phyloP scores from a whole-genome alignment of 2,329 filamentous ascomycete species.

The Immersiporthe knoxdaviesiana region DNA sequence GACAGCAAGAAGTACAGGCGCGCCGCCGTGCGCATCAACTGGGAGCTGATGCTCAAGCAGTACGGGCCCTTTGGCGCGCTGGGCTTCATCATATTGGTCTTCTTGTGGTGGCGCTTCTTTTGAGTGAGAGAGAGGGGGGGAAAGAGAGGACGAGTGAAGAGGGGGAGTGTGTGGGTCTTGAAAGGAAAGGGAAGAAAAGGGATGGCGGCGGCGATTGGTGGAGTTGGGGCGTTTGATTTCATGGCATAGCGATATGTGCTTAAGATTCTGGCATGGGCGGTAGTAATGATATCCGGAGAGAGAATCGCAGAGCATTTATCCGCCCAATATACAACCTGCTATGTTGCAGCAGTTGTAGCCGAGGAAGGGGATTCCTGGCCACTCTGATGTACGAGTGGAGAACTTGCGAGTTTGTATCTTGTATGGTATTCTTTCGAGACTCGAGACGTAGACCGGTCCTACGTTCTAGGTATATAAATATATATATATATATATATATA shows the following conservation, averaged over 20 bases:
- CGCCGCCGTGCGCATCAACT: constrained; percentile 94
- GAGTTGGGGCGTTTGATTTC: constrained; percentile 26
- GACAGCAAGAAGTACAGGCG: constrained; percentile 93
- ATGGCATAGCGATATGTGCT: constrained; percentile 25
- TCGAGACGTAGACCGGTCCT: not conserved
- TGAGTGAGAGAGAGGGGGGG: constrained; percentile 50
- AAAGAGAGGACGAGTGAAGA: not conserved
- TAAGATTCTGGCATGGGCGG: constrained; percentile 9
- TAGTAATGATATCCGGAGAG: not conserved
- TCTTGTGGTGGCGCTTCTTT: constrained; percentile 94
- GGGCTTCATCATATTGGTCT: constrained; percentile 79
- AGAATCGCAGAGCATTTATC: not conserved
- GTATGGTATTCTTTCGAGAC: not conserved
- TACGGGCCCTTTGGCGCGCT: constrained; percentile 89
- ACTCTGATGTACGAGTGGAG: not conserved
- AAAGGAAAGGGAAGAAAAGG: not conserved
- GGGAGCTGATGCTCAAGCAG: constrained; percentile 95
- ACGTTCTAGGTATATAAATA: not conserved
- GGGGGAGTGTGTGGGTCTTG: too few species aligned
- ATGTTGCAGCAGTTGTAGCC: not conserved
- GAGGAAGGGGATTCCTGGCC: not conserved
- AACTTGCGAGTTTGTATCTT: too few species aligned
- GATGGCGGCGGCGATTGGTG: not conserved
- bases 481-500: too few species aligned
- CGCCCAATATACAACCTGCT: not conserved